Conservation (phyloP, 768 basidiomycete genomes). For the Boletus tylopilopsis region DNA sequence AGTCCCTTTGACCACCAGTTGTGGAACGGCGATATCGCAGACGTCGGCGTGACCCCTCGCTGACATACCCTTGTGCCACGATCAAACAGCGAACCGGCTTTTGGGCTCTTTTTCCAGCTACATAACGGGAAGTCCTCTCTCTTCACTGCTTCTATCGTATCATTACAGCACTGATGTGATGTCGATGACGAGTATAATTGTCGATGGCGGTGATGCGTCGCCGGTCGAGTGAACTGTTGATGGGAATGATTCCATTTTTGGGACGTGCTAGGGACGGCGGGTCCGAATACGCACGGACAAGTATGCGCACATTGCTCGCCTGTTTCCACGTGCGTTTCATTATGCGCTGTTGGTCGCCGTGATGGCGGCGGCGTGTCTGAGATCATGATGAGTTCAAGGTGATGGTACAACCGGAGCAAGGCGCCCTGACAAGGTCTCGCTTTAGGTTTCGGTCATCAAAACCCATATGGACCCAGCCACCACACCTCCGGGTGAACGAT, state of each 20-base stretch:
- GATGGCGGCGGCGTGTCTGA: neutral
- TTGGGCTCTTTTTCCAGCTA: neutral
- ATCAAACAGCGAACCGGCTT: slow-evolving; percentile 2
- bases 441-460: slow-evolving; percentile 7
- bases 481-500: neutral
- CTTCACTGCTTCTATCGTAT: neutral
- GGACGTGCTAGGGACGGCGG: slow-evolving; percentile 2
- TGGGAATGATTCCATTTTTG: slow-evolving; percentile 1
- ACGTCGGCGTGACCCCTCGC: neutral
- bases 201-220: slow-evolving; percentile 10
- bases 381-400: neutral
- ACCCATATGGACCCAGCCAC: neutral
- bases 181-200: slow-evolving; percentile 6
- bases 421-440: neutral
- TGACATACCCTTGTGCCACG: neutral
- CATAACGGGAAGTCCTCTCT: neutral
- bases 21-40: neutral
- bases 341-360: slow-evolving; percentile 1
- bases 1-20: neutral
- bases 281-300: slow-evolving; percentile 5
- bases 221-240: neutral
- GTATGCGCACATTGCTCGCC: neutral
- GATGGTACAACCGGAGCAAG: neutral
- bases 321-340: slow-evolving; percentile 16
- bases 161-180: slow-evolving; percentile 12